Evolutionary conservation across 441 rosid genomes (phyloP).

Genomic region (Erodium trifolium): DNA sequence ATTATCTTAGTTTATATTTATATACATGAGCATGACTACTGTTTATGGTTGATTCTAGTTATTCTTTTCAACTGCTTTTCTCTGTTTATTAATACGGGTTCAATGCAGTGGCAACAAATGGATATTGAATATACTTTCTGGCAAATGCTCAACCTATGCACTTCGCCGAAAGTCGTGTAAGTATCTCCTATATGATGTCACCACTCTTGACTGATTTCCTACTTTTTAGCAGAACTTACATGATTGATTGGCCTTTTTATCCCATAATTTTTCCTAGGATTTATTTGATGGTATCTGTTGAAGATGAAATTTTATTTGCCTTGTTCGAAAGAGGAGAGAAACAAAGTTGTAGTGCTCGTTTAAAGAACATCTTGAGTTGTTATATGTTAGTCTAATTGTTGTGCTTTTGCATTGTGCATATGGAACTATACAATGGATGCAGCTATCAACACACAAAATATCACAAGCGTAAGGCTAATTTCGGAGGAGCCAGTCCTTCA

Average conservation of each 20-base stretch:
- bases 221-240: not conserved
- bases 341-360: too few relatives aligned
- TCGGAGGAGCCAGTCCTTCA: conserved; percentile 1
- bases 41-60: not conserved
- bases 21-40: not conserved
- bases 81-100: conserved; percentile 5
- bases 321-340: too few relatives aligned
- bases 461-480: conserved; percentile 78
- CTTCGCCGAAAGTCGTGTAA: conserved; percentile 97
- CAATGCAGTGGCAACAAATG: conserved; percentile 98
- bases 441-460: conserved; percentile 96
- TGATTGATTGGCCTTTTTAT: not conserved
- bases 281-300: conserved; percentile 1
- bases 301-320: too few relatives aligned
- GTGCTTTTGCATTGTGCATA: conserved; percentile 41
- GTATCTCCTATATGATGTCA: conserved; percentile 21
- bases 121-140: conserved; percentile 96
- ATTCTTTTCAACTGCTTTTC: too few relatives aligned
- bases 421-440: conserved; percentile 31
- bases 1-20: not conserved
- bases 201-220: not conserved
- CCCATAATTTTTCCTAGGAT: not conserved
- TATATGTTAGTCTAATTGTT: conserved; percentile 25
- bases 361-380: too few relatives aligned
- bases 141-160: conserved; percentile 97